These are phyloP conservation scores for Stemphylium vesicarium DNA, from an alignment of 2,329 filamentous ascomycete genomes.

Conservation along the genomic window DNA sequence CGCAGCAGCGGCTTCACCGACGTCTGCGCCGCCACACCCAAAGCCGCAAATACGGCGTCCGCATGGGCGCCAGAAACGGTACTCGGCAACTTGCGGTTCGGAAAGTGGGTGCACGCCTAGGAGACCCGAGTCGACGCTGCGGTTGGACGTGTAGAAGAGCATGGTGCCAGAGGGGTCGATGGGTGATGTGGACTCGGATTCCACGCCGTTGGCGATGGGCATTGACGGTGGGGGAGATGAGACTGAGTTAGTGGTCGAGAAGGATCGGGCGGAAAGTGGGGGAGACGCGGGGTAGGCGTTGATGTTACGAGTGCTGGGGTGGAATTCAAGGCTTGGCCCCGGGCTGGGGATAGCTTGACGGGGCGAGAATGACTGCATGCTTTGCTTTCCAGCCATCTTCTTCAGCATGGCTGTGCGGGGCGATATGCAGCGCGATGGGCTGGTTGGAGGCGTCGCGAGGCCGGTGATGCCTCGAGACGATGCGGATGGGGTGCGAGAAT, in stretches of 20 bases:
- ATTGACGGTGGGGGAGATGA: constrained; percentile 15
- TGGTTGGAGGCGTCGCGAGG: constrained; percentile 18
- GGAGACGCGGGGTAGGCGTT: constrained; percentile 1
- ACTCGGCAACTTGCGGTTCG: constrained; percentile 45
- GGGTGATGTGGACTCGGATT: constrained; percentile 30
- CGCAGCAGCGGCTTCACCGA: constrained; percentile 41
- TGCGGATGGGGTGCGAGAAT: constrained; percentile 2
- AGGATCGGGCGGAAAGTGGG: neutral
- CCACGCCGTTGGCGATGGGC: constrained; percentile 39
- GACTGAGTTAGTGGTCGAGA: neutral
- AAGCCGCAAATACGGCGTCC: constrained; percentile 38
- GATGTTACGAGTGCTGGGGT: constrained; percentile 4
- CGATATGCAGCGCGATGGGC: constrained; percentile 24
- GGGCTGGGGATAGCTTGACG: constrained; percentile 2
- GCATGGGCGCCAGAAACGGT: constrained; percentile 47
- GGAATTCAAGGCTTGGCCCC: neutral
- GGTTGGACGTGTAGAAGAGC: constrained; percentile 40
- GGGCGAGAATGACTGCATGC: constrained; percentile 11
- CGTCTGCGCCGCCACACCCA: constrained; percentile 36
- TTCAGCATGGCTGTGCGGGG: constrained; percentile 40
- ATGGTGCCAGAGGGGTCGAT: constrained; percentile 37
- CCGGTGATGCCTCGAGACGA: neutral
- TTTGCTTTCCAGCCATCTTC: constrained; percentile 27
- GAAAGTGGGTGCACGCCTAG: constrained; percentile 38
- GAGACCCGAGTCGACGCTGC: constrained; percentile 34